phyloP scores from a whole-genome alignment of 352 stramenopile species.

The Peronosclerospora sorghi region DNA sequence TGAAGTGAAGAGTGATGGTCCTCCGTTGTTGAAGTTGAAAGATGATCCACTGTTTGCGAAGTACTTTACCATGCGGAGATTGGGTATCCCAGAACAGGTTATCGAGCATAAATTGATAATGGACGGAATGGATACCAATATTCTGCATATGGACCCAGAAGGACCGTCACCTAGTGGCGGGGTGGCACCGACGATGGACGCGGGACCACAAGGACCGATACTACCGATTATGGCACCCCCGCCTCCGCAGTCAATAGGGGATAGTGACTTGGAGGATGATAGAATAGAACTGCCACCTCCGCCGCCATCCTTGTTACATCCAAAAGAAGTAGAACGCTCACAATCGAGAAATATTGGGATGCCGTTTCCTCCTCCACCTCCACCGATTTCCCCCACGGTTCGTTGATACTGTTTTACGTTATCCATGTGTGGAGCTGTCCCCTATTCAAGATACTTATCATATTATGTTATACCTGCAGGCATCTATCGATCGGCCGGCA shows the following conservation, averaged over 20 bases:
- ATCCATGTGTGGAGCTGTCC: background rate
- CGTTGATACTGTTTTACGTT: constrained; percentile 7
- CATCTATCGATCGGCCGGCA: constrained; percentile 24
- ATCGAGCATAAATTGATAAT: constrained; percentile 77
- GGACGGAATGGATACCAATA: constrained; percentile 53
- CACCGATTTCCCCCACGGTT: constrained; percentile 50
- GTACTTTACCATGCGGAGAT: constrained; percentile 76
- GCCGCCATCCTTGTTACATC: constrained; percentile 21
- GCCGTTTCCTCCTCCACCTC: constrained; percentile 30
- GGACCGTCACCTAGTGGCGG: constrained; percentile 55
- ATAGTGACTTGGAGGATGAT: constrained; percentile 22
- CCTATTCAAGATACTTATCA: background rate
- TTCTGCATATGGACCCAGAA: constrained; percentile 76
- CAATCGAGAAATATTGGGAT: constrained; percentile 39
- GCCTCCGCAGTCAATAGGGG: constrained; percentile 4
- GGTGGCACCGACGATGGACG: constrained; percentile 15
- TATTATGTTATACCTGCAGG: constrained; percentile 27
- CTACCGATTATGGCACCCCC: constrained; percentile 29
- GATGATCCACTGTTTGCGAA: constrained; percentile 73
- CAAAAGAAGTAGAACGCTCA: constrained; percentile 5
- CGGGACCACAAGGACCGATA: constrained; percentile 21
- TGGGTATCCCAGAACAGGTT: constrained; percentile 60
- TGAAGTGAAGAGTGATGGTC: constrained; percentile 9
- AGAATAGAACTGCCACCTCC: constrained; percentile 17
- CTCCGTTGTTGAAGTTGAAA: constrained; percentile 67